phyloP scores from a whole-genome alignment of 164 flowering plant genomes.

The Chloranthus sessilifolius region DNA sequence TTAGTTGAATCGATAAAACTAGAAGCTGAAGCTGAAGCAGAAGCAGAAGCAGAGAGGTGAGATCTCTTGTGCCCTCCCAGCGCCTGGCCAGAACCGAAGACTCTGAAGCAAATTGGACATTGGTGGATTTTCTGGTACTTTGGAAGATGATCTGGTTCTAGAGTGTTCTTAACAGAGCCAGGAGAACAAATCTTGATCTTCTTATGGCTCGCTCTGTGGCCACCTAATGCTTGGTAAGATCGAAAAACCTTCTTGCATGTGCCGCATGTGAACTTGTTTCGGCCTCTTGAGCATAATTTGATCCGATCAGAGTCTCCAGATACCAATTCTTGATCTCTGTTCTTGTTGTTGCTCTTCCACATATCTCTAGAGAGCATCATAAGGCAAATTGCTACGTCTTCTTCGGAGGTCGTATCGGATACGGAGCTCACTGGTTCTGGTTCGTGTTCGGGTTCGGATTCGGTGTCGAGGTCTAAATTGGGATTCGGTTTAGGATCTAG shows the following conservation, averaged over 20 bases:
- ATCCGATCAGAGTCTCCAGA: too few relatives aligned
- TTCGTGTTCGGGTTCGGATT: conserved; percentile 27
- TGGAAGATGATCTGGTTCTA: conserved; percentile 11
- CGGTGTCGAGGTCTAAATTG: too few relatives aligned
- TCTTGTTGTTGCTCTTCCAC: conserved; percentile 31
- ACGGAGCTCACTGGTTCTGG: conserved; percentile 62
- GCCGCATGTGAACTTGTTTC: conserved; percentile 61
- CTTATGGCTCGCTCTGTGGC: conserved; percentile 90
- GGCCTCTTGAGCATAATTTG: conserved; percentile 8
- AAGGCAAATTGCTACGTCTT: conserved; percentile 72
- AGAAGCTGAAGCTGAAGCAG: conserved; percentile 4
- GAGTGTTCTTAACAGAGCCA: conserved; percentile 1
- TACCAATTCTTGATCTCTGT: too few relatives aligned
- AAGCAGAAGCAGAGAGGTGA: conserved; percentile 29
- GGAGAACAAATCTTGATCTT: conserved; percentile 32
- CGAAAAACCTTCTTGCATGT: conserved; percentile 67
- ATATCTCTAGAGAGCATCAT: conserved; percentile 83
- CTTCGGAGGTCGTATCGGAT: conserved; percentile 66
- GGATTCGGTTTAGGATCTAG: conserved; percentile 1
- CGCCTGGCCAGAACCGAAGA: conserved; percentile 63
- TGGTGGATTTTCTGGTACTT: conserved; percentile 36
- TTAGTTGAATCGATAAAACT: conserved; percentile 11
- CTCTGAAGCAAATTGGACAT: conserved; percentile 52
- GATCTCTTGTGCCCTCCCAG: conserved; percentile 73
- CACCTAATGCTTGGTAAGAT: conserved; percentile 88